Base-by-base conservation (phyloP, 2,329 filamentous ascomycete species). In the Fusarium sublunatum region DNA sequence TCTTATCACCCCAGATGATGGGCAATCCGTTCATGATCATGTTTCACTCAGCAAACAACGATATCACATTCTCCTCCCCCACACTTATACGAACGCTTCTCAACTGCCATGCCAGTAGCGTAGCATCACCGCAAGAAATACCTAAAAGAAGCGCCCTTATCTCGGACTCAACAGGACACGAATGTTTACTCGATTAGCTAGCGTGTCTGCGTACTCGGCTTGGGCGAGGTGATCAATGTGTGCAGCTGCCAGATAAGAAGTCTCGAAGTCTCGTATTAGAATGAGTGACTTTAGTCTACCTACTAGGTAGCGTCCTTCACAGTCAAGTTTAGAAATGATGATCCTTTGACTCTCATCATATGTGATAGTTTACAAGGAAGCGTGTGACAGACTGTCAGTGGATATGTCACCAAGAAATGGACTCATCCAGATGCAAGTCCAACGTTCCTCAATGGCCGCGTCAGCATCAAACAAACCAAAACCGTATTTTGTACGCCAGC, bases 361-460 rank as follows among this genome's bases (percentile, higher is more conserved):
- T 58, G 44, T 58, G 44, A 57, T 53, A 62, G 10, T 32, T 53
- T 52, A 50, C 29, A 44, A 52, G 47, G 38, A 47, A 43, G 48
- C 39, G 34, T 28, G 31, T 25, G 19, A 19, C 19, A 19, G 19
- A 19, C 19, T 19, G 31, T 12, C 28, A 43, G 24, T 41, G 29
- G 13, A 15, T 39, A 22, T 8, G 19, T 42, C 36, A 51, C 36
- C 8, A 28, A 51, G 36, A 19, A 5, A 11, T 36, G 52, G 19
- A 19, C 19, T 19, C 9, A 36, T 26, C 46, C 25, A 31, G n/a
- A 47, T 39, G 48, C 36, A 49, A 36, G 47, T 43, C 48, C 35
- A 63, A 47, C 29, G 43, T 55, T 43, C 41, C 41, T 58, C 34
- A 12, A 31, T 36, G 61, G 48, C 48, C 62, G 62, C 62, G 62